phyloP scores from a whole-genome alignment of 1,284 basidiomycete genomes.

The Porphyrellus sp. region DNA sequence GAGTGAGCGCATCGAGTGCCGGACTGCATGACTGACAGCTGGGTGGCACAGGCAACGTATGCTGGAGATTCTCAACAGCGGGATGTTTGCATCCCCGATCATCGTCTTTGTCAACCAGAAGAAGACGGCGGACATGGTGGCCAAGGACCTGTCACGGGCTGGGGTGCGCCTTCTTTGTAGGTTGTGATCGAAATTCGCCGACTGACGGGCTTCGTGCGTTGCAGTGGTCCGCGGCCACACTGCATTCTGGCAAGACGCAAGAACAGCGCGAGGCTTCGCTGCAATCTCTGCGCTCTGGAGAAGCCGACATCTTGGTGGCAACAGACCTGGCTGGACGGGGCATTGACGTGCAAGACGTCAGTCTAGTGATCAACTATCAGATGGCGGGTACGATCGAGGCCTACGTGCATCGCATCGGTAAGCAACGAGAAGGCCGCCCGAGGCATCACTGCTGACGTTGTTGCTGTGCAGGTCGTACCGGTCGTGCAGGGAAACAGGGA shows the following conservation, averaged over 20 bases:
- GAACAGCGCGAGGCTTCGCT: constrained; percentile 93
- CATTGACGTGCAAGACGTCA: constrained; percentile 97
- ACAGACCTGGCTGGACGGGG: constrained; percentile 97
- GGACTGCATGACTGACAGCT: constrained; percentile 8
- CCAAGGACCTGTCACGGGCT: constrained; percentile 84
- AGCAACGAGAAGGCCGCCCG: constrained; percentile 23
- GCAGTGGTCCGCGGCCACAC: constrained; percentile 82
- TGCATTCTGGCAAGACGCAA: constrained; percentile 98
- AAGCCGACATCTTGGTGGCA: constrained; percentile 85
- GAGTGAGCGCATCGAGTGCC: constrained; percentile 5
- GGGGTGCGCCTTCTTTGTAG: constrained; percentile 51
- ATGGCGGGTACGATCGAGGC: constrained; percentile 96
- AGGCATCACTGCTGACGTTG: constrained; percentile 5
- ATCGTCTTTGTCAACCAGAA: constrained; percentile 99
- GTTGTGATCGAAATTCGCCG: constrained; percentile 5
- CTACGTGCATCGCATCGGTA: constrained; percentile 96
- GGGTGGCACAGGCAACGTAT: constrained; percentile 60
- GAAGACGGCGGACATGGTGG: constrained; percentile 96
- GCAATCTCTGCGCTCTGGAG: constrained; percentile 80
- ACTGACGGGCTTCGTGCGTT: constrained; percentile 6
- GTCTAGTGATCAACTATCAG: constrained; percentile 94
- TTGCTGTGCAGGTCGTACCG: constrained; percentile 75
- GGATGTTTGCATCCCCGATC: constrained; percentile 83
- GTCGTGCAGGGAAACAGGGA: constrained; percentile 94
- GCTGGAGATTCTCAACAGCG: constrained; percentile 87